Base-by-base conservation (phyloP, 441 rosid genomes). In the Bruguiera hainesii region DNA sequence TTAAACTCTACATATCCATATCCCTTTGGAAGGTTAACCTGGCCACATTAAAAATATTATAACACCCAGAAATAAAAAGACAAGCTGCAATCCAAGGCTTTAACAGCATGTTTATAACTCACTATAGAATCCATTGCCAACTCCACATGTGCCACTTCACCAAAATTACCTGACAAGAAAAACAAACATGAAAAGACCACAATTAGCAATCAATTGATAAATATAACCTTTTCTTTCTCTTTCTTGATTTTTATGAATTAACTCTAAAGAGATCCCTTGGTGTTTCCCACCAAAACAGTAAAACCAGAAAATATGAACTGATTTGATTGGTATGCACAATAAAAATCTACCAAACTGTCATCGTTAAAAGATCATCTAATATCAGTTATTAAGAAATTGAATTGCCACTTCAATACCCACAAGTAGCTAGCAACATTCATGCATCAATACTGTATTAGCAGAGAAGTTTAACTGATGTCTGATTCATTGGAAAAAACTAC, bases 11-110 rank as follows among this genome's bases (percentile, higher is more conserved):
- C 96, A 69, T 95, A 92, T 42, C 91, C 99, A 84, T 69, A 83
- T 76, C 99, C 99, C 79, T 78, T 92, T 1, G 99, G 98, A 86
- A 95, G 95, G 79, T 95, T 92, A 75, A 90, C 95, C 99, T 89
- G 75, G 61, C 55, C 59, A 77, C 3, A 35, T 56, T 39, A 53
- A 60, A 69, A 15, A 64, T 56, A 67, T 28, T 18, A 69, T 7
- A 29, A 48, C 53, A 61, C 10, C 16, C 39, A 0, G 23, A 46
- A 35, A 42, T 7, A 48, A 11, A 49, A 21, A 23, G 56, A 18
- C 26, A 52, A 52, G 25, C 56, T 7, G 33, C 56, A 23, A 71
- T 16, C 69, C 33, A 56, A 19, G 51, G 51, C 23, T 7, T 51
- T 15, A 56, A 39, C 51, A 63, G 6, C 61, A 71, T 61, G 56